Evolutionary conservation across 1,139 yeast species (phyloP).

Genomic region (Saccharomyces hybrid): DNA sequence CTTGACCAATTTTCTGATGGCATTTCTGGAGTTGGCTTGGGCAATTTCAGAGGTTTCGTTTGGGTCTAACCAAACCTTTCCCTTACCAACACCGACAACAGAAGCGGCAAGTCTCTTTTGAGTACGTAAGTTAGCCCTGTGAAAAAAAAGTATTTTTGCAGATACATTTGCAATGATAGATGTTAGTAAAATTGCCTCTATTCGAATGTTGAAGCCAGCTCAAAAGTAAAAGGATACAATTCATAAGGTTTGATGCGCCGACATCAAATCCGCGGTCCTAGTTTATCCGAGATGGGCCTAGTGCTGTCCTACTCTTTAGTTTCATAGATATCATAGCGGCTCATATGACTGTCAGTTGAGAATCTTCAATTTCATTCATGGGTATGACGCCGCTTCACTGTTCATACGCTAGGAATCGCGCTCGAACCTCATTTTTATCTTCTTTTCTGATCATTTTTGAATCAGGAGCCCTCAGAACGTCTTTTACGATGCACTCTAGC

Average conservation of each 20-base stretch:
- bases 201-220: not conserved
- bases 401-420: not conserved
- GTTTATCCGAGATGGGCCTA: too few relatives aligned
- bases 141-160: slow-evolving; percentile 1
- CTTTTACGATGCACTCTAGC: not conserved
- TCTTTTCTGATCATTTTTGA: not conserved
- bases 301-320: too few relatives aligned
- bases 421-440: not conserved
- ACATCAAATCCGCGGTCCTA: too few relatives aligned
- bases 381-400: not conserved
- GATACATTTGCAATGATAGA: not conserved
- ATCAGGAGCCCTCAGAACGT: not conserved
- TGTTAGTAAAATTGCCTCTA: not conserved
- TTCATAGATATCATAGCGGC: too few relatives aligned
- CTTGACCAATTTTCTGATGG: too few relatives aligned
- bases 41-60: too few relatives aligned
- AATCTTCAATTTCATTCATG: not conserved
- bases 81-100: too few relatives aligned
- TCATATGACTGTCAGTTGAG: not conserved
- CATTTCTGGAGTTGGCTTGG: too few relatives aligned
- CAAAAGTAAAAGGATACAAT: not conserved
- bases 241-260: not conserved
- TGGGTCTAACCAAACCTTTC: too few relatives aligned
- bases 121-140: too few relatives aligned
- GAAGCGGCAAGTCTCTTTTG: too few relatives aligned